Evolutionary conservation across 805 yeast genomes (phyloP), one percentile per base, ranked within the genome.

Genomic region (Candida tallmaniae): DNA sequence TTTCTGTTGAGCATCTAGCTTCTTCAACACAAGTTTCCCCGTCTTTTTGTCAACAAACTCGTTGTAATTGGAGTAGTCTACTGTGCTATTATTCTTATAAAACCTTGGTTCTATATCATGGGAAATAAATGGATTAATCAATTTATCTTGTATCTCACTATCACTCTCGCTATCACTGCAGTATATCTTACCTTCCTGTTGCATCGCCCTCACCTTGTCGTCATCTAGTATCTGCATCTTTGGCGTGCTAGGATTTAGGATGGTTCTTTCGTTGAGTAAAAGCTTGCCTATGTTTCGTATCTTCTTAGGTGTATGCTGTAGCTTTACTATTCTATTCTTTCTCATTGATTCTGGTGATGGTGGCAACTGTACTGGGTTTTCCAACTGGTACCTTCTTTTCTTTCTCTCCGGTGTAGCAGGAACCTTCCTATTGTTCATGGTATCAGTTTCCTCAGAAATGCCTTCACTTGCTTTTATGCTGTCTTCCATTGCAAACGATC

Each of bases 31-130:
- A 18, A 54, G 55, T 36, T 66, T 54, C 2, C 74, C 75, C 0
- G 59, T 60, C 38, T 56, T 61, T 47, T 69, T 60, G 21, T 35
- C 37, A 6, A 68, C 44, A 39, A 59, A 48, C 40, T 70, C 74
- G 33, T 64, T 51, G 31, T 62, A 65, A 11, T 60, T 51, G 14
- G 58, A 60, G 38, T 57, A 65, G 33, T 60, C 56, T 31, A 51
- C 35, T 27, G 36, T 30, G 10, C 13, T 9, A 3, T 15, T 23
- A 11, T 18, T 19, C n/a, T 28, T 34, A 19, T 10, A 18, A 23
- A 34, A 27, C 12, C 34, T 30, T 4, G 32, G 19, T 12, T 15
- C 13, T 25, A 27, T 5, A 21, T 21, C 19, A 12, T 23, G 23
- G 10, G 40, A 48, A 20, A 49, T 19, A 36, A 62, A 58, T n/a